Percentiles rank a stretch among this genome's conserved stretches.
These are phyloP conservation scores for Fusarium hostae DNA, from an alignment of 2,329 filamentous ascomycete genomes.

Conservation along the genomic window DNA sequence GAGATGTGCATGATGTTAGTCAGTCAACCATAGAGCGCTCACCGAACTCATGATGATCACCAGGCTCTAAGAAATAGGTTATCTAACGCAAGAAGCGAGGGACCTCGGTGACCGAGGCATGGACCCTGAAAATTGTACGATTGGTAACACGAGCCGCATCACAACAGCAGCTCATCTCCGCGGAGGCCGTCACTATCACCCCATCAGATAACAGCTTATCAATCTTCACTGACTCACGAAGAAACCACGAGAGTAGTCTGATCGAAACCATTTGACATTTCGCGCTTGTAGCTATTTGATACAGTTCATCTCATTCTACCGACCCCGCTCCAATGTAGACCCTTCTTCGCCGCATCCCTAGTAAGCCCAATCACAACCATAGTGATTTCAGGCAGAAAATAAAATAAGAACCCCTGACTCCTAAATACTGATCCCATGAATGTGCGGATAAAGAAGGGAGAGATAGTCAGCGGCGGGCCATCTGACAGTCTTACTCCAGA, in stretches of 20 bases:
- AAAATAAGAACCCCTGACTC: conserved; percentile 43
- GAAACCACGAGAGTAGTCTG: not conserved
- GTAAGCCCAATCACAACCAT: conserved; percentile 19
- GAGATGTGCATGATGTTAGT: not conserved
- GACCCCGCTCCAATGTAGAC: conserved; percentile 7
- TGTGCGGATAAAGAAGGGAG: conserved; percentile 26
- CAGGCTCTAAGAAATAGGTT: not conserved
- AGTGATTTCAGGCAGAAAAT: conserved; percentile 31
- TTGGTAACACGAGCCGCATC: not conserved
- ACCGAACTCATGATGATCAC: not conserved
- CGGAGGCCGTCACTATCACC: not conserved
- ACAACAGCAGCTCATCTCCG: not conserved
- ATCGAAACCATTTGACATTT: conserved; percentile 31
- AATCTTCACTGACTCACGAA: conserved; percentile 8
- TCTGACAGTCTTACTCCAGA: conserved; percentile 20
- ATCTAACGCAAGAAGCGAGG: not conserved
- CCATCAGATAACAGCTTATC: conserved; percentile 17
- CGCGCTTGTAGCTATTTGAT: conserved; percentile 29
- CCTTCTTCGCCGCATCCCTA: conserved; percentile 2
- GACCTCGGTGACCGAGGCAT: not conserved
- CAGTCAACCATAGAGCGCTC: not conserved
- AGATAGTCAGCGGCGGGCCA: conserved; percentile 15
- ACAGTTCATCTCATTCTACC: conserved; percentile 34
- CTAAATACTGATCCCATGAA: conserved; percentile 34
- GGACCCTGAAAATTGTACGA: not conserved